Evolutionary conservation across 2,329 filamentous ascomycete species (phyloP).

Genomic region (Beauveria scarabaeidicola): DNA sequence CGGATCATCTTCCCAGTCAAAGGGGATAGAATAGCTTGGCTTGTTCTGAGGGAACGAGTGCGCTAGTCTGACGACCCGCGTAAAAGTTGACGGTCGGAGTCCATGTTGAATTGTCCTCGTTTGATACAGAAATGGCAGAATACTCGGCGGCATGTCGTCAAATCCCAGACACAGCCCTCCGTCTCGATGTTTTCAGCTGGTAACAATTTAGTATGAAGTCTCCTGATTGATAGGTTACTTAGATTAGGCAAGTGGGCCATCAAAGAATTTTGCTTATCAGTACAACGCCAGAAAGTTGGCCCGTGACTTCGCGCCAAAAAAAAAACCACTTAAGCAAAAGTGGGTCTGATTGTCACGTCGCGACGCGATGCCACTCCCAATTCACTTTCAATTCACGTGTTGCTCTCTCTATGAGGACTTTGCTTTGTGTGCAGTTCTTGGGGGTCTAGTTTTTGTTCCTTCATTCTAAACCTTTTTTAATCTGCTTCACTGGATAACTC

Average conservation of each 20-base stretch:
- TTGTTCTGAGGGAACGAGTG: conserved; percentile 13
- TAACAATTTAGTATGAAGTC: background rate
- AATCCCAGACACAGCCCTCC: background rate
- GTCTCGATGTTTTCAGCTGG: background rate
- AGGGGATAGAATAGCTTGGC: conserved; percentile 38
- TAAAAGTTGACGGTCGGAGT: conserved; percentile 19
- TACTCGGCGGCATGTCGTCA: conserved; percentile 24
- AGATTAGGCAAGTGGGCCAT: background rate
- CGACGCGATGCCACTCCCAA: background rate
- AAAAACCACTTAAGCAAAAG: conserved; percentile 17
- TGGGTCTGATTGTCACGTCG: conserved; percentile 8
- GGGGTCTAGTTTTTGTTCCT: too few relatives aligned
- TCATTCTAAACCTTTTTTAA: too few relatives aligned
- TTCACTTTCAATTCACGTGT: conserved; percentile 8
- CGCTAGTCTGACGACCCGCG: conserved; percentile 16
- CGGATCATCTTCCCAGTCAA: conserved; percentile 35
- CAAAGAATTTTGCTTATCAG: conserved; percentile 2
- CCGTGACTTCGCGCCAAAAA: conserved; percentile 25
- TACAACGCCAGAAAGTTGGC: conserved; percentile 13
- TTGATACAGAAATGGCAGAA: conserved; percentile 63
- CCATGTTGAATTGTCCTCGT: conserved; percentile 47
- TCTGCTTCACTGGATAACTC: background rate
- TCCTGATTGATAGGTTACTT: background rate
- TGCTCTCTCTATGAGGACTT: background rate
- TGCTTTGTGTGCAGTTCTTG: background rate